Base-by-base conservation (phyloP, 2,329 filamentous ascomycete species). In the Ophiostoma novo-ulmi region DNA sequence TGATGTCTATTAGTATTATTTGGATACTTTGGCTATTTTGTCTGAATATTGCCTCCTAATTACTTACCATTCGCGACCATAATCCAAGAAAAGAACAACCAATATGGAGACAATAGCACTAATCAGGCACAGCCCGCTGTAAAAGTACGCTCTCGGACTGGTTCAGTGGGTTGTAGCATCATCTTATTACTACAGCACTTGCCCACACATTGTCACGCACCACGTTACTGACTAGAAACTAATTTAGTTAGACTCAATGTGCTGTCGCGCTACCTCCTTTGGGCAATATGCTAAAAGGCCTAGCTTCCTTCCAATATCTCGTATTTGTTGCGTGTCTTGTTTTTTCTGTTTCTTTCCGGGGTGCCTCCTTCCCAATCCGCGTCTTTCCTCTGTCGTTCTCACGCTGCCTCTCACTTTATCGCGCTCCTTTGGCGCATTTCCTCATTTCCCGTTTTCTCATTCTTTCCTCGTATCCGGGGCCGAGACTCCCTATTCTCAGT, bases 291-390 rank as follows among this genome's bases (percentile, higher is more conserved):
- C 63, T 65, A 26, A 26, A 1, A 39, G 63, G 35, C 20, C 35
- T 65, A 65, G 63, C 63, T 65, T 65, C 61, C 61, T 35, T 64
- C 36, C 36, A 65, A n/a, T 65, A 41, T 65, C 63, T 65, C 63
- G 63, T 65, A 65, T 65, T 39, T 39, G 63, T n/a, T 58, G 52
- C 52, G n/a, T 58, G 52, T 58, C 52, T 58, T 58, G 17, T 58
- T 58, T 26, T 5, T 64, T 55, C 10, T 55, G 31, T 38, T 64
- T 36, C 31, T 63, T 17, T 65, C 20, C n/a, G 31, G 14, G 61
- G 61, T 35, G 26, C 61, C 61, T 65, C 36, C 36, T 65, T 65
- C 63, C 63, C 13, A 65, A 39, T 65, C 35, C 35, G 63, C 63
- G 63, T 35, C 20, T 20, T 39, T 20, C 31, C 36, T 22, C n/a